These are phyloP conservation scores for Pythium folliculosum DNA, from an alignment of 352 stramenopile genomes.

Conservation along the genomic window DNA sequence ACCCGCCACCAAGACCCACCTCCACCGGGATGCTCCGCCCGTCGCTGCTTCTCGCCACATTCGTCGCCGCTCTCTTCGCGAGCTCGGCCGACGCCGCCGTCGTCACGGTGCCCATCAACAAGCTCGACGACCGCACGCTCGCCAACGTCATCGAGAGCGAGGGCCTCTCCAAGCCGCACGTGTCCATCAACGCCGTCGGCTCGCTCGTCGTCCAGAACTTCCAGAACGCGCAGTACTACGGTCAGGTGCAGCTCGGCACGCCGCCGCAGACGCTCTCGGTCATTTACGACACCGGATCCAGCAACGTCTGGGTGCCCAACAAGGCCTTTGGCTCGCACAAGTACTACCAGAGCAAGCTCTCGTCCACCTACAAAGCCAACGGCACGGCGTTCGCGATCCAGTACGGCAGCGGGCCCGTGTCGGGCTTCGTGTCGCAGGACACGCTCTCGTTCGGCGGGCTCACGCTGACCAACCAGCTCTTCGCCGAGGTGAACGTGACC, in stretches of 20 bases:
- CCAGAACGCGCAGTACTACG: conserved; percentile 95
- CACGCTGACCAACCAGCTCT: conserved; percentile 82
- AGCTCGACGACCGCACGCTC: not conserved
- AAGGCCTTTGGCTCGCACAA: conserved; percentile 64
- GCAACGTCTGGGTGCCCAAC: conserved; percentile 95
- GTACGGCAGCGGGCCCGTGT: conserved; percentile 94
- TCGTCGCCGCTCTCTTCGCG: not conserved
- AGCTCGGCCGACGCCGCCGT: not conserved
- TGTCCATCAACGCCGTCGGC: not conserved
- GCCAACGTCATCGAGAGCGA: conserved; percentile 72
- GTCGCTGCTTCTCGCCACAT: not conserved
- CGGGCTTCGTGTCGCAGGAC: conserved; percentile 91
- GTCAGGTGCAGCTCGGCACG: conserved; percentile 85
- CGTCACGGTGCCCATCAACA: not conserved
- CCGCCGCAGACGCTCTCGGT: conserved; percentile 92
- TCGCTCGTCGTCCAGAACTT: conserved; percentile 43
- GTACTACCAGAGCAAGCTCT: conserved; percentile 86
- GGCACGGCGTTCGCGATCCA: conserved; percentile 93
- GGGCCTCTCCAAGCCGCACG: not conserved
- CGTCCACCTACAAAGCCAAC: conserved; percentile 87
- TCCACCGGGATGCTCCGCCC: not conserved
- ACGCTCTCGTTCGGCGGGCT: conserved; percentile 64
- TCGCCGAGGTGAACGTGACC: conserved; percentile 95
- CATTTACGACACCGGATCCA: conserved; percentile 96
- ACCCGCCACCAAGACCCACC: too few species aligned